phyloP scores from a whole-genome alignment of 176 grass and related monocot species.

The Oryza glumipatula region DNA sequence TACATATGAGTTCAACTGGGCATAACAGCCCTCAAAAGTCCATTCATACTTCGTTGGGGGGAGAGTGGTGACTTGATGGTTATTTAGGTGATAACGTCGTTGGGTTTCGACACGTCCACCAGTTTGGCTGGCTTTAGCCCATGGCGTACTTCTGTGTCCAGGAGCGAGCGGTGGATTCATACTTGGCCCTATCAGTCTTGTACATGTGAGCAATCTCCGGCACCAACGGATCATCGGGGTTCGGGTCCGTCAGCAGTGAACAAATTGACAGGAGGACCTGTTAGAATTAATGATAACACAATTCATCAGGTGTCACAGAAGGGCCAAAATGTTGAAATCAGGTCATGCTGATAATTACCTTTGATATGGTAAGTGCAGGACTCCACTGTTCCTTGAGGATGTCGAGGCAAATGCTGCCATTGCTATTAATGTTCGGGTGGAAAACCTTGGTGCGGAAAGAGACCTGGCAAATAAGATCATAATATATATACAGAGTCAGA shows the following conservation, averaged over 20 bases:
- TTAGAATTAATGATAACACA: not conserved
- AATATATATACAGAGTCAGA: conserved; percentile 3
- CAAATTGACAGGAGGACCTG: conserved; percentile 86
- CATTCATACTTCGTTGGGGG: conserved; percentile 39
- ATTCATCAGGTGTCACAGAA: too few species aligned
- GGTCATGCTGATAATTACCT: conserved; percentile 32
- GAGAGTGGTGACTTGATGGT: conserved; percentile 38
- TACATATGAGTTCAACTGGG: conserved; percentile 49
- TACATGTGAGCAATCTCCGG: conserved; percentile 95
- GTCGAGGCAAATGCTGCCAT: conserved; percentile 88
- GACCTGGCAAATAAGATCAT: conserved; percentile 51
- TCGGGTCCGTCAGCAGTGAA: conserved; percentile 79
- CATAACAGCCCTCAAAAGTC: conserved; percentile 51
- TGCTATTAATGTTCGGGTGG: conserved; percentile 90
- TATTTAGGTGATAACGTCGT: conserved; percentile 59
- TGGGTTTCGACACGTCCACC: conserved; percentile 22
- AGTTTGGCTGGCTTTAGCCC: conserved; percentile 54
- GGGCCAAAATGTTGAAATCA: not conserved
- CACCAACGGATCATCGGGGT: conserved; percentile 79
- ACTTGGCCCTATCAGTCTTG: conserved; percentile 85
- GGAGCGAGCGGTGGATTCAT: conserved; percentile 80
- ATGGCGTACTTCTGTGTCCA: conserved; percentile 96
- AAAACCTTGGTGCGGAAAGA: conserved; percentile 93
- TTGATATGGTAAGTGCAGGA: conserved; percentile 85
- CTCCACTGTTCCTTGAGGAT: conserved; percentile 96